Evolutionary conservation across 192 early-diverging fungal genomes (phyloP).

Genomic region (Diversispora epigaea): DNA sequence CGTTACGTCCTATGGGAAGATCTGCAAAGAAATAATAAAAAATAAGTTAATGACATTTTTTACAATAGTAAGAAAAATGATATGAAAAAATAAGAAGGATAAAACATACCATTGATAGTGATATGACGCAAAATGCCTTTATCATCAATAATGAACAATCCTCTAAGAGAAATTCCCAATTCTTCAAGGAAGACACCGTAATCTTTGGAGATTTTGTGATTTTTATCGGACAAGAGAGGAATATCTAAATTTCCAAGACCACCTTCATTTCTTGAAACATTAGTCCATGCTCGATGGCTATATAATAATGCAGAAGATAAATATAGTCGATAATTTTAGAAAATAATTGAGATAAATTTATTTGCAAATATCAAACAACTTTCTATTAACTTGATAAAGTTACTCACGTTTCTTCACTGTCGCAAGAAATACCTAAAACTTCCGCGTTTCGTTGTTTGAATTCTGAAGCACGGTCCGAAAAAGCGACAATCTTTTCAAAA

Average conservation of each 20-base stretch:
- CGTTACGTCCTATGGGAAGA: conserved; percentile 79
- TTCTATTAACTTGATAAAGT: background rate
- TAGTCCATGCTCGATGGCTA: background rate
- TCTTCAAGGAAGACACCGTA: conserved; percentile 86
- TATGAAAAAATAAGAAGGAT: background rate
- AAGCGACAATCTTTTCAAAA: conserved; percentile 66
- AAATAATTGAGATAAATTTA: background rate
- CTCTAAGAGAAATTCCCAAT: conserved; percentile 73
- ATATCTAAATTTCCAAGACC: conserved; percentile 91
- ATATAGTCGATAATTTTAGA: background rate
- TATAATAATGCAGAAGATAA: no score
- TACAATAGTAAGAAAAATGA: background rate
- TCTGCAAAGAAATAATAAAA: conserved; percentile 33
- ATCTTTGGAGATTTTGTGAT: conserved; percentile 82
- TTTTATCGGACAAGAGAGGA: conserved; percentile 86
- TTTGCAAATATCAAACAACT: background rate
- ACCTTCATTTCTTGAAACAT: conserved; percentile 35
- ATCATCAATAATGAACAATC: conserved; percentile 90
- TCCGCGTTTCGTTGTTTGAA: conserved; percentile 79
- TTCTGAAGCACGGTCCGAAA: conserved; percentile 79
- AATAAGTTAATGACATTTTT: background rate
- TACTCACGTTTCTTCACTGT: conserved; percentile 63
- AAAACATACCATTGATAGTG: conserved; percentile 72
- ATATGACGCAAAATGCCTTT: conserved; percentile 83
- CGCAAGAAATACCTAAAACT: conserved; percentile 71